Evolutionary conservation across 495 filamentous ascomycete species (phyloP).

Genomic region (Darksidea phi): DNA sequence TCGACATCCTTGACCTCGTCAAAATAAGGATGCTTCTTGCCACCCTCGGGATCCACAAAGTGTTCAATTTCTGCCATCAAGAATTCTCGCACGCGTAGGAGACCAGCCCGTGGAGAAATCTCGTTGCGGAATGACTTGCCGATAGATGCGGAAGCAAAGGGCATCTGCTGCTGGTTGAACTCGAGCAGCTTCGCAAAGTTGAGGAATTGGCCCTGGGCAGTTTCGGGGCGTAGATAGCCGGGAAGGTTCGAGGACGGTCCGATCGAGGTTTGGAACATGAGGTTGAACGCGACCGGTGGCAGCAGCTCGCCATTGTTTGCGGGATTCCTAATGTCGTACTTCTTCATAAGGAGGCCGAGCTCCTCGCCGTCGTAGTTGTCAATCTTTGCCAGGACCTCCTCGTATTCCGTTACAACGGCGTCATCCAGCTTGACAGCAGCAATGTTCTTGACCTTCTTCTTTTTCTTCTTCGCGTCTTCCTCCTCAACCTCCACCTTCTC

Average conservation of each 20-base stretch:
- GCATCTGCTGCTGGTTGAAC: slow-evolving; percentile 70
- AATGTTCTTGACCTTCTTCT: slow-evolving; percentile 58
- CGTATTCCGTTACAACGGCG: slow-evolving; percentile 63
- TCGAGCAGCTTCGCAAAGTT: slow-evolving; percentile 73
- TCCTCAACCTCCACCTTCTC: slow-evolving; percentile 58
- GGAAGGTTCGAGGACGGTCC: slow-evolving; percentile 59
- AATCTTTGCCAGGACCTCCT: slow-evolving; percentile 68
- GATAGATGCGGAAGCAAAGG: slow-evolving; percentile 74
- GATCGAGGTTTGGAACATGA: slow-evolving; percentile 73
- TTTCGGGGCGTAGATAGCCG: slow-evolving; percentile 28
- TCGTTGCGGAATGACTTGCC: slow-evolving; percentile 76
- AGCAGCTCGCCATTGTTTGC: slow-evolving; percentile 57
- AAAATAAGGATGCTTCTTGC: slow-evolving; percentile 73
- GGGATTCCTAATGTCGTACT: slow-evolving; percentile 66
- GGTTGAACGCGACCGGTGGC: slow-evolving; percentile 68
- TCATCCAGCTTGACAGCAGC: slow-evolving; percentile 64
- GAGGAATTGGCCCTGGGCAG: slow-evolving; percentile 33
- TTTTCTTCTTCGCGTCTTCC: slow-evolving; percentile 56
- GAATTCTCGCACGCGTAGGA: slow-evolving; percentile 69
- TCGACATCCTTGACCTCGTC: slow-evolving; percentile 63
- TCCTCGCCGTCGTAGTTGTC: slow-evolving; percentile 69
- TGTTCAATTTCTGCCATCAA: slow-evolving; percentile 81
- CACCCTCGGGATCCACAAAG: slow-evolving; percentile 69
- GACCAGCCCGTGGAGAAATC: slow-evolving; percentile 66
- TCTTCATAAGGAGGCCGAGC: slow-evolving; percentile 64